Conservation (phyloP, 805 yeast species). For the Saturnispora sanitii region DNA sequence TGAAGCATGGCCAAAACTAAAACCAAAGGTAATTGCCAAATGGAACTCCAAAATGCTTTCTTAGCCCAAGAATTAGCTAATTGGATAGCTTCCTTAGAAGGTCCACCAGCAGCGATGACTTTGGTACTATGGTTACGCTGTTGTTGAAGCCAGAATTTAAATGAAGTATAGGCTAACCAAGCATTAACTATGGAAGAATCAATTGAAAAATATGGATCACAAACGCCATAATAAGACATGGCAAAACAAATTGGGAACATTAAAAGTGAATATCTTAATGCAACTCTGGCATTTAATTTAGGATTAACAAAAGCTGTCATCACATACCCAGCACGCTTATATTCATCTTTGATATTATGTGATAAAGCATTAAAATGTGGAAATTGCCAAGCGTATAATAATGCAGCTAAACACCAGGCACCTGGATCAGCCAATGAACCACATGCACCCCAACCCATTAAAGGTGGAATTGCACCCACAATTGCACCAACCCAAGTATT, state of each 20-base stretch:
- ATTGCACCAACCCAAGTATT: constrained; percentile 98
- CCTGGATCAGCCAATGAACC: constrained; percentile 76
- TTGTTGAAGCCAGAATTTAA: constrained; percentile 80
- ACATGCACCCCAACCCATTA: constrained; percentile 99
- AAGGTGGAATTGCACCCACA: constrained; percentile 98
- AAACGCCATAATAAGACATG: constrained; percentile 63
- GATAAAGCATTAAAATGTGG: constrained; percentile 94
- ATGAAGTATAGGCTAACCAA: constrained; percentile 77
- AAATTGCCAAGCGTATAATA: constrained; percentile 95
- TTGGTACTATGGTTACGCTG: constrained; percentile 41
- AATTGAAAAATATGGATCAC: constrained; percentile 71
- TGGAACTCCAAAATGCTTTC: constrained; percentile 87
- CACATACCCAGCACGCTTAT: constrained; percentile 89
- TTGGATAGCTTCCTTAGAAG: constrained; percentile 47
- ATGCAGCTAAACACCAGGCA: constrained; percentile 87
- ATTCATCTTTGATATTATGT: constrained; percentile 80
- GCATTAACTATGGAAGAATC: constrained; percentile 78
- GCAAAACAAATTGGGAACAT: constrained; percentile 94
- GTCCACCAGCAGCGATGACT: constrained; percentile 26
- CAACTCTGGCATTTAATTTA: constrained; percentile 82
- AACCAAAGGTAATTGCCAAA: constrained; percentile 87
- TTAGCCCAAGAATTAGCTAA: constrained; percentile 65
- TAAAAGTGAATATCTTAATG: constrained; percentile 76
- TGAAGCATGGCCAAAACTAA: constrained; percentile 88
- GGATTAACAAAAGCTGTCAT: constrained; percentile 96